phyloP scores from a whole-genome alignment of 192 early-diverging fungal genomes.

The Coemansia sp. region DNA sequence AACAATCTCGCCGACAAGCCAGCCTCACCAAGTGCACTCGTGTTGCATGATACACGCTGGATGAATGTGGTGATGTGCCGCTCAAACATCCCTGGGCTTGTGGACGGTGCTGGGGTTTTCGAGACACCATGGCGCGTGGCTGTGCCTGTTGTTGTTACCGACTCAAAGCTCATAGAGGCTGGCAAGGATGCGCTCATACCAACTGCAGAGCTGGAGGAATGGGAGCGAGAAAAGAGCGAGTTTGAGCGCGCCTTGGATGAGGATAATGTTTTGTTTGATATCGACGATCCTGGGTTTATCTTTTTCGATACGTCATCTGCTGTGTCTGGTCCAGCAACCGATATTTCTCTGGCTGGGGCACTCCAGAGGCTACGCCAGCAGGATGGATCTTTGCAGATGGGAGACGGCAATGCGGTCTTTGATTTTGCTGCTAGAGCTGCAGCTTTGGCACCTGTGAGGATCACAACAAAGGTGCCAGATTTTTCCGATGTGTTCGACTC shows the following conservation, averaged over 20 bases:
- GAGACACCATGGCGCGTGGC: slow-evolving; percentile 52
- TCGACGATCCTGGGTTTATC: slow-evolving; percentile 54
- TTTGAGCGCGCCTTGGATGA: slow-evolving; percentile 56
- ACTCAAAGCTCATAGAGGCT: slow-evolving; percentile 26
- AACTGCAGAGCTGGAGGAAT: slow-evolving; percentile 42
- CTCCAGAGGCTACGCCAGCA: neutral
- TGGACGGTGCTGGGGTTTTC: slow-evolving; percentile 38
- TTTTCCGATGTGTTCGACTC: slow-evolving; percentile 37
- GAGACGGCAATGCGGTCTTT: slow-evolving; percentile 8
- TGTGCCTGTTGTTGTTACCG: slow-evolving; percentile 26
- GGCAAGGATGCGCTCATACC: slow-evolving; percentile 44
- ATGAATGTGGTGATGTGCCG: slow-evolving; percentile 39
- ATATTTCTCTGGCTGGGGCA: neutral
- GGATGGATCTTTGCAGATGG: neutral
- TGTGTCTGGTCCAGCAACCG: neutral
- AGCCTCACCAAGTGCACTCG: slow-evolving; percentile 41
- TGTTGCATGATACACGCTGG: slow-evolving; percentile 54
- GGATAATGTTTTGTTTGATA: slow-evolving; percentile 54
- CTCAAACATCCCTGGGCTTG: slow-evolving; percentile 24
- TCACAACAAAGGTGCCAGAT: slow-evolving; percentile 46
- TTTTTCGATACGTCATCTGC: slow-evolving; percentile 48
- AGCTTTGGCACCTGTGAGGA: slow-evolving; percentile 35
- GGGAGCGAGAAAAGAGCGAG: slow-evolving; percentile 49
- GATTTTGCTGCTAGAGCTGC: slow-evolving; percentile 9
- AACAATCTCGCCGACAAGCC: slow-evolving; percentile 14